Evolutionary conservation across 768 basidiomycete genomes (phyloP).

Genomic region (Suillus ampliporus): DNA sequence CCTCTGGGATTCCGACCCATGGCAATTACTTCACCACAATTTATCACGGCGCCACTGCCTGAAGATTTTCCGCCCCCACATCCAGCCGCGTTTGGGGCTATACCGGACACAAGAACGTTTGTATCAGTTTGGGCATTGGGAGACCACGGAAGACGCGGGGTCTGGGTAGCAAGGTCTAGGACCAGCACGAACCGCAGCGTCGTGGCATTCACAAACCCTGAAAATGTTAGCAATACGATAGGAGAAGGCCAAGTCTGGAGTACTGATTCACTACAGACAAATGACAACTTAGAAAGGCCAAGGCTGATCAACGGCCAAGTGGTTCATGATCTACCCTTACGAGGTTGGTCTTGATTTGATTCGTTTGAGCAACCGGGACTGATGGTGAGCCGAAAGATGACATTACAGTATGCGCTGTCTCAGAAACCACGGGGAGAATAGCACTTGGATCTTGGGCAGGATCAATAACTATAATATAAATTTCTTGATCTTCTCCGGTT

Average conservation of each 20-base stretch:
- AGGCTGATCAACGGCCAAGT: slow-evolving; percentile 18
- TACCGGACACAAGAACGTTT: slow-evolving; percentile 13
- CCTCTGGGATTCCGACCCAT: slow-evolving; percentile 52
- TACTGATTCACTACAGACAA: neutral
- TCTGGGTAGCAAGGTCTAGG: slow-evolving; percentile 29
- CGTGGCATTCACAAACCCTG: slow-evolving; percentile 29
- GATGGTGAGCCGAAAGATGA: slow-evolving; percentile 40
- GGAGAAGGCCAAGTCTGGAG: neutral
- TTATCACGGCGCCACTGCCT: neutral
- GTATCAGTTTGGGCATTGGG: slow-evolving; percentile 26
- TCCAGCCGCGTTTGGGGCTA: too few species aligned
- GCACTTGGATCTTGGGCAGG: slow-evolving; percentile 49
- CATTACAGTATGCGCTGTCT: slow-evolving; percentile 50
- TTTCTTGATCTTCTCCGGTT: slow-evolving; percentile 1
- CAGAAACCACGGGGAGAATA: slow-evolving; percentile 50
- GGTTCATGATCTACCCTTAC: slow-evolving; percentile 27
- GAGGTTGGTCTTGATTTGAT: slow-evolving; percentile 25
- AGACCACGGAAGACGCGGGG: slow-evolving; percentile 26
- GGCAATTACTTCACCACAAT: slow-evolving; percentile 25
- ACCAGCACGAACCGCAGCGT: slow-evolving; percentile 24
- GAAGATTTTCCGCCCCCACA: neutral
- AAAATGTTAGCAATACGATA: neutral
- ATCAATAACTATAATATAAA: slow-evolving; percentile 26
- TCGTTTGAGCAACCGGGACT: neutral
- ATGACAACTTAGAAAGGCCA: neutral